These are phyloP conservation scores for Sphaerobolus stellatus DNA, from an alignment of 1,284 basidiomycete genomes.

Conservation along the genomic window DNA sequence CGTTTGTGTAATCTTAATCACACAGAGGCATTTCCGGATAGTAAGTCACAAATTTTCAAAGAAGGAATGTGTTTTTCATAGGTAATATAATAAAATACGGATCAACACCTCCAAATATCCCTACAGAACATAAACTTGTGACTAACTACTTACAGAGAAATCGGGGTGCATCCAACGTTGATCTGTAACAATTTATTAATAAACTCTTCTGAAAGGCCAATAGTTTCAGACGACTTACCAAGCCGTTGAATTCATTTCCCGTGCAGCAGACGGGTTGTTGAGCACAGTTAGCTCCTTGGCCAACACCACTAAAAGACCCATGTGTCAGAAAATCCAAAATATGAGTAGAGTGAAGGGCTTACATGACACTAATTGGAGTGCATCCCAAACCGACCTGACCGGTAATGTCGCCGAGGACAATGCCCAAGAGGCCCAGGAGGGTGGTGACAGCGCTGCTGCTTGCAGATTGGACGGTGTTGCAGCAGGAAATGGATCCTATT, in stretches of 20 bases:
- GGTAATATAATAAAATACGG: too few relatives aligned
- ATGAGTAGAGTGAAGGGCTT: too few relatives aligned
- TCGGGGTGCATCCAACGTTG: background rate
- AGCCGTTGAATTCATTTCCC: background rate
- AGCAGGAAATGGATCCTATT: background rate
- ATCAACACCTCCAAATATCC: too few relatives aligned
- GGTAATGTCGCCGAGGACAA: background rate
- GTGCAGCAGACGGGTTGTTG: constrained; percentile 3
- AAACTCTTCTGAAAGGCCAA: background rate
- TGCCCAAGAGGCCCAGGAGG: background rate
- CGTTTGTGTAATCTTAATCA: too few relatives aligned
- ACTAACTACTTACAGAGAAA: background rate
- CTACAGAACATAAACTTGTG: background rate
- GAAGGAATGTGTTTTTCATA: too few relatives aligned
- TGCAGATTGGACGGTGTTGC: background rate
- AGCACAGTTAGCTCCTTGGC: background rate
- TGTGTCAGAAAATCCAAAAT: background rate
- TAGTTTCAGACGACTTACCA: constrained; percentile 1
- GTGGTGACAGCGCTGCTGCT: background rate
- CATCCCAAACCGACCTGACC: background rate
- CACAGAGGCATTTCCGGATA: too few relatives aligned
- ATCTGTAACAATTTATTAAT: background rate
- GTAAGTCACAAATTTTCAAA: too few relatives aligned
- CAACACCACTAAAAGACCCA: background rate
- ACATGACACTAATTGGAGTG: background rate